Percentiles rank a stretch among this genome's conserved stretches.
Evolutionary conservation across 805 yeast species (phyloP).

Genomic region (Hanseniaspora meyeri): DNA sequence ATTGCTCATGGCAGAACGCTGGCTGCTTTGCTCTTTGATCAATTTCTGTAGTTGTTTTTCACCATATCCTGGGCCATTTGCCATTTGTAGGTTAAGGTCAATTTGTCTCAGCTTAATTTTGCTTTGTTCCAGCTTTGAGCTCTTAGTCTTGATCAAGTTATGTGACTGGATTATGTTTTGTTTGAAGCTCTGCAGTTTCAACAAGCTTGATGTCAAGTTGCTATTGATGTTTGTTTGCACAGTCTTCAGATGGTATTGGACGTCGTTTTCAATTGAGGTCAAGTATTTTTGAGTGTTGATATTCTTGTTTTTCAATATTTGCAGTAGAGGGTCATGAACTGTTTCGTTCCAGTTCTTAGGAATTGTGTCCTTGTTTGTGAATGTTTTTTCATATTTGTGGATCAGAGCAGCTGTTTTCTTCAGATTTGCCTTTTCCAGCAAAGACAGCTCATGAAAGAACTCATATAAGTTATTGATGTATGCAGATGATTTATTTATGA

Average conservation of each 20-base stretch:
- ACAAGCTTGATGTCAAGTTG: constrained; percentile 23
- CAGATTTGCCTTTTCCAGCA: constrained; percentile 25
- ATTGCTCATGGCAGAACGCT: constrained; percentile 10
- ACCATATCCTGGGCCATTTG: constrained; percentile 19
- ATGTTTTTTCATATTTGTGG: constrained; percentile 20
- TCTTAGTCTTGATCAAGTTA: constrained; percentile 23
- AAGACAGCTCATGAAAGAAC: constrained; percentile 2
- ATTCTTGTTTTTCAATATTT: constrained; percentile 13
- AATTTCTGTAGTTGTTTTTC: constrained; percentile 22
- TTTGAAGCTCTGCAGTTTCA: constrained; percentile 24
- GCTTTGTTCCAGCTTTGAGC: constrained; percentile 22
- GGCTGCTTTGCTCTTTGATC: constrained; percentile 23
- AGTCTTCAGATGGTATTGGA: constrained; percentile 20
- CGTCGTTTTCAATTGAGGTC: constrained; percentile 17
- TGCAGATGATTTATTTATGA: constrained; percentile 5
- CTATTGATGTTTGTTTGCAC: constrained; percentile 8
- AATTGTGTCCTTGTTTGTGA: constrained; percentile 18
- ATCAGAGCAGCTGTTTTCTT: constrained; percentile 27
- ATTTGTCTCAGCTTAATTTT: constrained; percentile 22
- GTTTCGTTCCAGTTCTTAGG: constrained; percentile 21
- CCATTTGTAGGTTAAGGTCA: constrained; percentile 22
- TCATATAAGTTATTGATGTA: background rate
- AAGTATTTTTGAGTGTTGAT: constrained; percentile 11
- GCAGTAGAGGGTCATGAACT: constrained; percentile 15
- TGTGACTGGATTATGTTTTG: constrained; percentile 23